Conservation (phyloP, 192 early-diverging fungal genomes). For the Backusella morwellensis region DNA sequence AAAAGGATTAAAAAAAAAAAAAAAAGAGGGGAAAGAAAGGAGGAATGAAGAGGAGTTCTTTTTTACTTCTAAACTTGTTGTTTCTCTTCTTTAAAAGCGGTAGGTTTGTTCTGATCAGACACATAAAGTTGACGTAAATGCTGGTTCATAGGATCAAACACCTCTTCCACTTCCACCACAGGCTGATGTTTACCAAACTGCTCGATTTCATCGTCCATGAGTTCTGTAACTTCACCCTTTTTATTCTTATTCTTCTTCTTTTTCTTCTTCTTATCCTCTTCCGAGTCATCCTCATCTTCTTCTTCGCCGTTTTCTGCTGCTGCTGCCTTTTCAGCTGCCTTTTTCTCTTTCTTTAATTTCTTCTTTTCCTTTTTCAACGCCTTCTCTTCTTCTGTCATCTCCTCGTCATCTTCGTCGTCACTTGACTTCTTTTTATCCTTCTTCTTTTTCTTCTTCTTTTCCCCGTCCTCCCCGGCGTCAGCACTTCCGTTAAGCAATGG, state of each 20-base stretch:
- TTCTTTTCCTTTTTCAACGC: conserved; percentile 3
- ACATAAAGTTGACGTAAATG: background rate
- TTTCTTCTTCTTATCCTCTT: conserved; percentile 6
- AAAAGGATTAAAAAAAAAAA: background rate
- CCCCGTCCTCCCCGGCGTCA: background rate
- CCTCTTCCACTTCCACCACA: background rate
- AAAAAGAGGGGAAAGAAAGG: background rate
- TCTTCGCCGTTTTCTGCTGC: background rate
- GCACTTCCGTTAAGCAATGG: background rate
- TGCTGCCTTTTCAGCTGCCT: background rate
- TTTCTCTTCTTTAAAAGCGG: background rate
- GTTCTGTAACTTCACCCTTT: conserved; percentile 4
- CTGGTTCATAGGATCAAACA: conserved; percentile 1
- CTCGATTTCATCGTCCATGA: background rate
- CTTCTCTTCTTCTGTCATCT: background rate
- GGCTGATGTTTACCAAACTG: background rate
- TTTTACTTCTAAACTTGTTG: background rate
- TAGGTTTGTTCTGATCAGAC: background rate
- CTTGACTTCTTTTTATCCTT: background rate
- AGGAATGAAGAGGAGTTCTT: background rate
- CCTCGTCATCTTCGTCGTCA: background rate
- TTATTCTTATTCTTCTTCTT: conserved; percentile 7
- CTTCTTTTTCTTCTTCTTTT: conserved; percentile 14
- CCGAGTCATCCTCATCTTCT: background rate
- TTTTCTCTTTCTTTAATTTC: conserved; percentile 6